Percentiles rank a stretch among this genome's conserved stretches.
phyloP scores from a whole-genome alignment of 2,329 filamentous ascomycete genomes.

The Pseudogymnoascus sp. region DNA sequence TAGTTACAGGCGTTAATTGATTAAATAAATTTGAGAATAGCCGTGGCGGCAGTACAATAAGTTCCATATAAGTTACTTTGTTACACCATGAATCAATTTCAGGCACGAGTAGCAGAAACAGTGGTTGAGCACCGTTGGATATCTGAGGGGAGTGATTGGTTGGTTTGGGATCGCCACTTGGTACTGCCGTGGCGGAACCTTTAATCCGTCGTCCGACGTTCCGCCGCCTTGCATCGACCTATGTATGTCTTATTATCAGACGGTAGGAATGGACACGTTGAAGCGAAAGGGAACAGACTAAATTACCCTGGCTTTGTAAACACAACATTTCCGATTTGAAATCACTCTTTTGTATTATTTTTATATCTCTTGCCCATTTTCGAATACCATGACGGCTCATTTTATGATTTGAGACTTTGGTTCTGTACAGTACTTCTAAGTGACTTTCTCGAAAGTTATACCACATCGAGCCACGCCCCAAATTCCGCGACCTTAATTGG shows the following conservation, averaged over 20 bases:
- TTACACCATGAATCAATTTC: background rate
- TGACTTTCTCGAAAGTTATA: conserved; percentile 8
- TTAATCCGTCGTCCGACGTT: conserved; percentile 1
- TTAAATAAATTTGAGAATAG: background rate
- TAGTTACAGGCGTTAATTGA: background rate
- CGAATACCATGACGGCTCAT: background rate
- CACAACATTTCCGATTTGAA: conserved; percentile 9
- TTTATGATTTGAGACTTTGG: background rate
- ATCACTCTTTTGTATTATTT: conserved; percentile 4
- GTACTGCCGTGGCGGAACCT: background rate
- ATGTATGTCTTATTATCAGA: background rate
- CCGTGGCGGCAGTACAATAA: background rate
- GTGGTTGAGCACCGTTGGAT: background rate
- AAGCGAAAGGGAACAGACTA: conserved; percentile 1
- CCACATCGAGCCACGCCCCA: background rate
- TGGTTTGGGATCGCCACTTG: background rate
- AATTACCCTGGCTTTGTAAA: conserved; percentile 4
- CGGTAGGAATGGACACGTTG: conserved; percentile 7
- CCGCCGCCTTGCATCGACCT: background rate
- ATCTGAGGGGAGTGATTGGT: background rate
- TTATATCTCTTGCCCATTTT: background rate
- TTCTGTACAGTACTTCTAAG: background rate
- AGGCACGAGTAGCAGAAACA: background rate
- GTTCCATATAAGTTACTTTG: background rate
- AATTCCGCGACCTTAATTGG: background rate